Evolutionary conservation across 23 red algal genomes (phyloP).

Genomic region (Gracilaria domingensis): DNA sequence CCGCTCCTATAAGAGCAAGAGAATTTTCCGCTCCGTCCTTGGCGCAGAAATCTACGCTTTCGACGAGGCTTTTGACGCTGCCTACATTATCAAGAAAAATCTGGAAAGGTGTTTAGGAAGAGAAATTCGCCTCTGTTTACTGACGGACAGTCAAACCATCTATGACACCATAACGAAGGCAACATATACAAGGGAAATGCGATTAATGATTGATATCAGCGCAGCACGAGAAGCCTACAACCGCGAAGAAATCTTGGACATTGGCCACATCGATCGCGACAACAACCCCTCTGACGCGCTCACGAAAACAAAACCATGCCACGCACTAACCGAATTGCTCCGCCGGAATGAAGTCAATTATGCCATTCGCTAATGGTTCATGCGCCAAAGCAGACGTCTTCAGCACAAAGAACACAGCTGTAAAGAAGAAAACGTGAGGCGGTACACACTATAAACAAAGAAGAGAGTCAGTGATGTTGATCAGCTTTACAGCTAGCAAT

Average conservation of each 20-base stretch:
- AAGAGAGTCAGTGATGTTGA: too few relatives aligned
- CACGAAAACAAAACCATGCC: background rate
- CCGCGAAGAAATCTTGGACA: slow-evolving; percentile 19
- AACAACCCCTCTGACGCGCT: slow-evolving; percentile 31
- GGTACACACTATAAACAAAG: too few relatives aligned
- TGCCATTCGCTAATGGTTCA: background rate
- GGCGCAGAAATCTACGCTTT: slow-evolving; percentile 43
- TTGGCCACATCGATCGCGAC: background rate
- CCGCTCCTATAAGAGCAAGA: slow-evolving; percentile 3
- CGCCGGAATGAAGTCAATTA: background rate
- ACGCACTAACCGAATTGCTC: background rate
- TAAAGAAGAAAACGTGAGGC: too few relatives aligned
- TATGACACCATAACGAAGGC: slow-evolving; percentile 11
- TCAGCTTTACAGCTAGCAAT: too few relatives aligned
- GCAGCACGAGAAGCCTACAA: slow-evolving; percentile 20
- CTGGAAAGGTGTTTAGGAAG: background rate
- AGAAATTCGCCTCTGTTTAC: background rate
- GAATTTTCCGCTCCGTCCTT: slow-evolving; percentile 1
- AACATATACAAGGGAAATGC: background rate
- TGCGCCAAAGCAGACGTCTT: background rate
- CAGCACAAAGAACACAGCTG: too few relatives aligned
- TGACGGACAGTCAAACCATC: slow-evolving; percentile 20
- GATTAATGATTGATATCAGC: slow-evolving; percentile 13
- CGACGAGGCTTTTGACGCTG: slow-evolving; percentile 19
- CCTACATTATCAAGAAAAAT: slow-evolving; percentile 24